Evolutionary conservation across 495 filamentous ascomycete species (phyloP).

Genomic region (Amniculicola lignicola): DNA sequence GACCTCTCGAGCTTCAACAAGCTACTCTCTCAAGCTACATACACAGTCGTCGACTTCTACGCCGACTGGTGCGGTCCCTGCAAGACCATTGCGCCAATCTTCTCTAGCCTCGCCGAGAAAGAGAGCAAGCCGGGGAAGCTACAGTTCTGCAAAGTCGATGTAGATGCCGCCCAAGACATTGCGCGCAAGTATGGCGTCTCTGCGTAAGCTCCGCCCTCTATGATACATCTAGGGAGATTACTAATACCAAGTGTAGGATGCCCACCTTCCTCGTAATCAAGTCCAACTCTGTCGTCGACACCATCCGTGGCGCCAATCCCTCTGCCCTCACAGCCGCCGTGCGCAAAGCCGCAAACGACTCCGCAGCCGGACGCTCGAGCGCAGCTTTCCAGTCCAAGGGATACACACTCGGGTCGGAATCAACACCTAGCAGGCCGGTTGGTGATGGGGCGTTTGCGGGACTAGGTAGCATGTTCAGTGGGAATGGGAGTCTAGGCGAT

Average conservation of each 20-base stretch:
- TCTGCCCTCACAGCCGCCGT: conserved; percentile 34
- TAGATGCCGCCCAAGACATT: conserved; percentile 32
- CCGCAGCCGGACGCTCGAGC: conserved; percentile 15
- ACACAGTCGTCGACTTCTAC: conserved; percentile 38
- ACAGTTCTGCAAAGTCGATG: conserved; percentile 37
- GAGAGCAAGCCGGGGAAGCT: conserved; percentile 28
- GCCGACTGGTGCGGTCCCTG: conserved; percentile 40
- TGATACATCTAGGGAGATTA: neutral
- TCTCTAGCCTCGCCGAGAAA: conserved; percentile 30
- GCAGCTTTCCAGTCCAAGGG: conserved; percentile 30
- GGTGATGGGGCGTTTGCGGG: conserved; percentile 5
- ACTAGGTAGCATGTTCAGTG: conserved; percentile 11
- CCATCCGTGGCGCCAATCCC: conserved; percentile 38
- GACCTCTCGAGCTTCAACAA: conserved; percentile 27
- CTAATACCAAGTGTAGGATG: conserved; percentile 28
- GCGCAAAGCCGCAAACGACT: conserved; percentile 28
- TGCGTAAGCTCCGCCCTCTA: conserved; percentile 31
- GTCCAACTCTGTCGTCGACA: conserved; percentile 28
- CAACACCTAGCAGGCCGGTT: conserved; percentile 5
- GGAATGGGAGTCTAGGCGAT: conserved; percentile 26
- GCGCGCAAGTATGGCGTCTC: conserved; percentile 32
- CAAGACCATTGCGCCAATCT: conserved; percentile 36
- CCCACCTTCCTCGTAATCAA: conserved; percentile 39
- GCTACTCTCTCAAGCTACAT: conserved; percentile 23
- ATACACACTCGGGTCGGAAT: conserved; percentile 25